Percentiles rank a stretch among this genome's conserved stretches.
These are phyloP conservation scores for Schrenkiella parvula DNA, from an alignment of 345 rosid genomes.

Conservation along the genomic window DNA sequence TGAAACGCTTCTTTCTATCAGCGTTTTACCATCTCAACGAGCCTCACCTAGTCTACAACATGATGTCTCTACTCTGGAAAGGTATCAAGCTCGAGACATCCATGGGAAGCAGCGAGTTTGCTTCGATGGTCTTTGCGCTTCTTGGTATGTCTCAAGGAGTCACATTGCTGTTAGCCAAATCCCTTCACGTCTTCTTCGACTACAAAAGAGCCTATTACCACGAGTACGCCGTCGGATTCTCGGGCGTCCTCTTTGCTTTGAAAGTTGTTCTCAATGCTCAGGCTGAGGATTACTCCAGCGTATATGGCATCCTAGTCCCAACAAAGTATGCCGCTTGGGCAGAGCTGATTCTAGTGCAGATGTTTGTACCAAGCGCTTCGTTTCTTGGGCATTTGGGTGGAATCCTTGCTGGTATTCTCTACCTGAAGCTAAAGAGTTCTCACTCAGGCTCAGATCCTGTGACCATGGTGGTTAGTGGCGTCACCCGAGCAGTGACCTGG, in stretches of 20 bases:
- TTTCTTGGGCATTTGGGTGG: constrained; percentile 98
- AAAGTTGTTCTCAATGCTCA: constrained; percentile 85
- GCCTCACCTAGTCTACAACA: constrained; percentile 81
- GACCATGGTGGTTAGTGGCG: constrained; percentile 41
- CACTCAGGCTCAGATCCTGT: constrained; percentile 59
- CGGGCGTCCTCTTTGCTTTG: constrained; percentile 93
- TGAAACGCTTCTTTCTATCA: constrained; percentile 76
- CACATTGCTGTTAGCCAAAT: constrained; percentile 65
- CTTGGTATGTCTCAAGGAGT: constrained; percentile 89
- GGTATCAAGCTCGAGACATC: constrained; percentile 79
- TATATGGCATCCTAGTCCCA: constrained; percentile 70
- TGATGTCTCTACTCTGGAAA: constrained; percentile 95
- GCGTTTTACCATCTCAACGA: constrained; percentile 83
- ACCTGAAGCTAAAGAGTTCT: constrained; percentile 52
- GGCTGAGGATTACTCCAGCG: constrained; percentile 51
- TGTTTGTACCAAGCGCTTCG: constrained; percentile 84
- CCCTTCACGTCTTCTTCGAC: constrained; percentile 56
- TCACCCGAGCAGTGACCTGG: constrained; percentile 45
- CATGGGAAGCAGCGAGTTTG: constrained; percentile 87
- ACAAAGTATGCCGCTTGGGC: constrained; percentile 91
- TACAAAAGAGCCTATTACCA: constrained; percentile 56
- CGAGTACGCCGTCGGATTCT: constrained; percentile 77
- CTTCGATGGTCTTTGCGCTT: constrained; percentile 62
- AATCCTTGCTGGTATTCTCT: constrained; percentile 83
- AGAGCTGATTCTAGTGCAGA: constrained; percentile 79